phyloP scores from a whole-genome alignment of 75 land plant genomes.

The Picea glauca region DNA sequence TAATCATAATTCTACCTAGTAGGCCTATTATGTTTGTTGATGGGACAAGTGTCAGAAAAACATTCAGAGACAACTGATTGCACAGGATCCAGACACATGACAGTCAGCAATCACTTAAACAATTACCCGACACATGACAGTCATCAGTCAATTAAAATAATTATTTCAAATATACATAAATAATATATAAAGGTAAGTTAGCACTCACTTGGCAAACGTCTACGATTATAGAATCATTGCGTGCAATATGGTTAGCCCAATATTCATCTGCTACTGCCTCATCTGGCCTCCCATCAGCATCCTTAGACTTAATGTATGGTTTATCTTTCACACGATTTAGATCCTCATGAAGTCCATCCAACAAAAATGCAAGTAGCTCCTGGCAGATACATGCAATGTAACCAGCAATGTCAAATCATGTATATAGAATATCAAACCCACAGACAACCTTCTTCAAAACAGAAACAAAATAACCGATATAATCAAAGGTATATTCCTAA shows the following conservation, averaged over 20 bases:
- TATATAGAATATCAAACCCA: background rate
- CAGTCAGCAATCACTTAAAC: background rate
- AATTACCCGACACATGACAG: too few species aligned
- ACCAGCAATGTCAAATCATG: background rate
- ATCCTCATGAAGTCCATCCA: constrained; percentile 95
- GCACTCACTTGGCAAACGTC: constrained; percentile 86
- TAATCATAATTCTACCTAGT: too few species aligned
- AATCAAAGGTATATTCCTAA: background rate
- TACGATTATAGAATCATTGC: constrained; percentile 92
- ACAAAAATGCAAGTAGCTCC: constrained; percentile 87
- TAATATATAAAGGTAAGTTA: background rate
- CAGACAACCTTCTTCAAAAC: background rate
- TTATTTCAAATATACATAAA: constrained; percentile 1
- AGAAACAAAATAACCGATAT: background rate
- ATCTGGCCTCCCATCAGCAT: constrained; percentile 87
- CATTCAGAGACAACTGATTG: background rate
- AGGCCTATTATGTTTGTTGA: too few species aligned
- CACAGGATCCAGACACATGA: background rate
- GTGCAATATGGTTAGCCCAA: constrained; percentile 86
- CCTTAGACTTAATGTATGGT: constrained; percentile 77
- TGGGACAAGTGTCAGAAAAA: too few species aligned
- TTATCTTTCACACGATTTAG: constrained; percentile 81
- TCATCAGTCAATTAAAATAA: background rate
- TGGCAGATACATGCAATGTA: constrained; percentile 15
- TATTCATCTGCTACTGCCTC: constrained; percentile 91